These are phyloP conservation scores for Nakazawaea ambrosiae DNA, from an alignment of 805 yeast species.

Conservation along the genomic window DNA sequence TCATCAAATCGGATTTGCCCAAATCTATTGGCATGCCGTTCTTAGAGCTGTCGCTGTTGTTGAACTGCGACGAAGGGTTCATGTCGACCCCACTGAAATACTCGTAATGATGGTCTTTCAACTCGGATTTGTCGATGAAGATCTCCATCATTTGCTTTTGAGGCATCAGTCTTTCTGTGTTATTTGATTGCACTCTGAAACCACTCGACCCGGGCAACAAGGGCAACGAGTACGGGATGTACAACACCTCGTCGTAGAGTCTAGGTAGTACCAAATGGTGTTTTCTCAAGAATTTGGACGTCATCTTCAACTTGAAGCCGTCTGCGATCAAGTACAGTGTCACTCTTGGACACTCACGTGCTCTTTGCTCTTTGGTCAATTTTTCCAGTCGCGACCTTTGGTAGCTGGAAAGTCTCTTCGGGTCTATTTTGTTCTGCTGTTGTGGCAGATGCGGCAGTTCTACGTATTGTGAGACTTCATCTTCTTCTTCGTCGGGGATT, in stretches of 20 bases:
- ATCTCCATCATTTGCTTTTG: conserved; percentile 57
- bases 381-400: conserved; percentile 40
- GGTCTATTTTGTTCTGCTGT: conserved; percentile 12
- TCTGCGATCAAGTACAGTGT: conserved; percentile 92
- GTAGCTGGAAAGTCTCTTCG: conserved; percentile 13
- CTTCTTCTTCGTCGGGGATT: conserved; percentile 57
- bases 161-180: conserved; percentile 31
- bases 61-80: not conserved
- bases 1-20: conserved; percentile 16
- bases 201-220: conserved; percentile 79
- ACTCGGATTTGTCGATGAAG: conserved; percentile 73
- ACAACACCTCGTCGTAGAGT: conserved; percentile 86
- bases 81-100: conserved; percentile 61
- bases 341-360: conserved; percentile 67
- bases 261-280: conserved; percentile 83
- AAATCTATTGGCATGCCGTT: conserved; percentile 8
- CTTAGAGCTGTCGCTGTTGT: not conserved
- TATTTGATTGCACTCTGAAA: conserved; percentile 66
- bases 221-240: conserved; percentile 85
- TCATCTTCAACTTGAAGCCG: conserved; percentile 58
- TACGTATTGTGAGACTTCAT: not conserved
- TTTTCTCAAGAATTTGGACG: conserved; percentile 55
- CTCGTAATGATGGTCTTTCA: conserved; percentile 86
- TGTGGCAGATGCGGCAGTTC: conserved; percentile 2
- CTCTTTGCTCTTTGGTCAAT: conserved; percentile 51